These are phyloP conservation scores for Fusarium staphyleae DNA, from an alignment of 2,329 filamentous ascomycete species.

Conservation along the genomic window DNA sequence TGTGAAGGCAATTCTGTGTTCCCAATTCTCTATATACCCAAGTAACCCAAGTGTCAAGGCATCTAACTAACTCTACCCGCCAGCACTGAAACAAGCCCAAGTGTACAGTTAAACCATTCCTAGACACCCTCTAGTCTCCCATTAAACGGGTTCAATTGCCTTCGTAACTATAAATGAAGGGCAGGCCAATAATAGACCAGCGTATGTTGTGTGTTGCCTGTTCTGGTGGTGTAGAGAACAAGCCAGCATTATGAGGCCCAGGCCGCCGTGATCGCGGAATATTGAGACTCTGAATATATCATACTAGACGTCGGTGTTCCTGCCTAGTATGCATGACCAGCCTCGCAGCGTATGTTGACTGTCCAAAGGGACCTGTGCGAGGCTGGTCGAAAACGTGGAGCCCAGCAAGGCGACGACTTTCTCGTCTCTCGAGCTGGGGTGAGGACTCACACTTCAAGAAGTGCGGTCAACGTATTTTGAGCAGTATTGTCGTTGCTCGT, in stretches of 20 bases:
- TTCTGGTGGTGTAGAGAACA: background rate
- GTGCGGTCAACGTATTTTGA: conserved; percentile 25
- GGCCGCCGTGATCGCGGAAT: background rate
- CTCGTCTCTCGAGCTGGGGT: conserved; percentile 11
- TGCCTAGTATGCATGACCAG: conserved; percentile 29
- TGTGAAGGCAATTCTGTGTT: too few relatives aligned
- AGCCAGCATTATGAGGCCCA: conserved; percentile 2
- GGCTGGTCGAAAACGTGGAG: conserved; percentile 29
- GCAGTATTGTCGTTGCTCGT: background rate
- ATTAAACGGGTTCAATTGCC: background rate
- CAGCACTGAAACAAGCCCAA: background rate
- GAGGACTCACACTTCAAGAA: conserved; percentile 10
- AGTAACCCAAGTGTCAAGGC: background rate
- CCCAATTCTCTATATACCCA: background rate
- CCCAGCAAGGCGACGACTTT: conserved; percentile 19
- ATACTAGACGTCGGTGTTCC: conserved; percentile 18
- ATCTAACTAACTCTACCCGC: background rate
- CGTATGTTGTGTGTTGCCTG: background rate
- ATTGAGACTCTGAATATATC: conserved; percentile 10
- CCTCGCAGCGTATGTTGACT: background rate
- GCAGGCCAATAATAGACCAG: background rate
- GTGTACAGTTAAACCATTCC: too few relatives aligned
- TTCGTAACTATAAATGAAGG: conserved; percentile 4
- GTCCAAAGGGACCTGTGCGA: background rate
- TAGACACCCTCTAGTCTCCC: background rate